Base-by-base conservation (phyloP, 148 eudicot species). In the Chenopodium album region DNA sequence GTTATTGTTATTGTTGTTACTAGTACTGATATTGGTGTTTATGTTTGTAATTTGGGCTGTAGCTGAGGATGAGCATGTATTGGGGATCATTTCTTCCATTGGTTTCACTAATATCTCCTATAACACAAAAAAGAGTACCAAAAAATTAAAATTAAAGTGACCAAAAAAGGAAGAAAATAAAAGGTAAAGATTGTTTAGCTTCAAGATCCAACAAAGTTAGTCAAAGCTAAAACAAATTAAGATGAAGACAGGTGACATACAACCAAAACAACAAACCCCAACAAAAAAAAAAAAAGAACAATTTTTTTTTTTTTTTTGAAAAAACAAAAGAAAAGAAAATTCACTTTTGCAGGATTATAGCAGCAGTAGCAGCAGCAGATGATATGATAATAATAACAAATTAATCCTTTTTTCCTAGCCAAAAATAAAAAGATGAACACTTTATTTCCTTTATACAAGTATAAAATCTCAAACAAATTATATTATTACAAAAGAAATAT, bases 61-160 rank as follows among this genome's bases (percentile, higher is more conserved):
- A 0, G 54, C 41, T 62, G 81, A 73, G 16, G 85, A 78, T 4
- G 92, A 79, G 69, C 84, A 82, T 71, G 88, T 82, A 67, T 86
- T 87, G 79, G 84, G 74, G 41, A 87, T 81, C 52, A 85, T 90
- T 83, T 92, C 94, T 71, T 92, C 94, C 92, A 91, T 90, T 80
- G 91, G 90, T 81, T 92, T 92, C 91, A 92, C 87, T 88, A 87
- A 85, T 82, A 88, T 87, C 77, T 90, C 93, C 93, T 91, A 79
- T 50, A 79, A 41, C 7, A 41, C 44, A 41, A 31, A 84, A 79
- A 80, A 81, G n/a, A 48, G n/a, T 3, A 5, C 66, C 34, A 81
- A 14, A 64, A 31, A 59, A 59, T 76, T 3, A 31, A 72, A 48
- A 77, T 60, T 12, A 68, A n/a, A 50, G 20, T 2, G 28, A 23